These are phyloP conservation scores for Chrysoporthe deuterocubensis DNA, from an alignment of 2,329 filamentous ascomycete genomes.

Conservation along the genomic window DNA sequence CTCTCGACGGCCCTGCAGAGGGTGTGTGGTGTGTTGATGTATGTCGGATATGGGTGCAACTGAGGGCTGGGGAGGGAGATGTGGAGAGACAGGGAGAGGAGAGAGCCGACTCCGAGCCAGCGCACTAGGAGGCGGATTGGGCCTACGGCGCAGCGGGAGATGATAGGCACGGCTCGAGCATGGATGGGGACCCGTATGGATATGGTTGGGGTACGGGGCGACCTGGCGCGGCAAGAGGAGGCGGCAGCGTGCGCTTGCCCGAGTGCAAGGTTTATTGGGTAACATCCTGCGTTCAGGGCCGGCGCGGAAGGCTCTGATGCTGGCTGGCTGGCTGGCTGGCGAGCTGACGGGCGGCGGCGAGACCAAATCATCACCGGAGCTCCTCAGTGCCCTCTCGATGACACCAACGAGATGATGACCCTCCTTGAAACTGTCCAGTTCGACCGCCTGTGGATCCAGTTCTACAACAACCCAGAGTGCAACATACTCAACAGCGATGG, in stretches of 20 bases:
- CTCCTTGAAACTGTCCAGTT: conserved; percentile 46
- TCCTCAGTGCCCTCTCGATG: conserved; percentile 47
- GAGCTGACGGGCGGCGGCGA: too few species aligned
- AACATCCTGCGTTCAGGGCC: too few species aligned
- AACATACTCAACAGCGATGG: conserved; percentile 37
- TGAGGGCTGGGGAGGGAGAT: conserved; percentile 3
- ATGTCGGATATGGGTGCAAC: conserved; percentile 3
- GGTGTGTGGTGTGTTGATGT: not conserved
- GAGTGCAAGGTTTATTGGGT: conserved; percentile 34
- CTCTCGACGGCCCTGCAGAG: not conserved
- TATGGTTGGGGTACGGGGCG: conserved; percentile 31
- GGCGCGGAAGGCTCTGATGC: too few species aligned
- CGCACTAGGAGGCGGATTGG: conserved; percentile 8
- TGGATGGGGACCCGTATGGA: not conserved
- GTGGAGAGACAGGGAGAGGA: conserved; percentile 16
- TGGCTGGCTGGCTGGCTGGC: too few species aligned
- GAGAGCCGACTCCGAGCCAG: conserved; percentile 7
- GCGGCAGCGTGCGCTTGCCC: not conserved
- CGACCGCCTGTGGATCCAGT: conserved; percentile 50
- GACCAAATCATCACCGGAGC: conserved; percentile 40
- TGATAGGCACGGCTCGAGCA: not conserved
- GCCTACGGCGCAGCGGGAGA: conserved; percentile 5
- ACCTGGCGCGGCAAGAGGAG: not conserved
- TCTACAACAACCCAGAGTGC: conserved; percentile 52
- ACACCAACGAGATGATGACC: conserved; percentile 46